These are phyloP conservation scores for Terana coerulea DNA, from an alignment of 768 basidiomycete genomes.

Conservation along the genomic window DNA sequence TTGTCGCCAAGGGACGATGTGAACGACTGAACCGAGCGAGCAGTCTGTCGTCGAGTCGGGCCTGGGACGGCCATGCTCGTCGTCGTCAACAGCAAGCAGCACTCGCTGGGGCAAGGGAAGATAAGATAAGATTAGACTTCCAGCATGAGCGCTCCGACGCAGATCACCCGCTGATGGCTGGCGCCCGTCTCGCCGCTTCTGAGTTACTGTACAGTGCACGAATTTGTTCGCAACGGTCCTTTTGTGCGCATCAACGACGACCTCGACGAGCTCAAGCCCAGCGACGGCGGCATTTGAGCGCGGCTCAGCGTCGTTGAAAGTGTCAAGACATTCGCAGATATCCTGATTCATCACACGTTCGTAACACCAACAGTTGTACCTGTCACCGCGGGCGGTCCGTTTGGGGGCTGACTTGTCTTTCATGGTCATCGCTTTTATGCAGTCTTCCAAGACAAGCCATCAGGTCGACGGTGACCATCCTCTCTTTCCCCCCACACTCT, in stretches of 20 bases:
- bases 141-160: not conserved
- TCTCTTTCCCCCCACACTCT: constrained; percentile 12
- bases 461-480: not conserved
- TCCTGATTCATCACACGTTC: not conserved
- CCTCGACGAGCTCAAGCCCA: no score
- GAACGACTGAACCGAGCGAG: constrained; percentile 24
- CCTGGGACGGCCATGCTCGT: constrained; percentile 19
- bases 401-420: constrained; percentile 1
- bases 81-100: constrained; percentile 13
- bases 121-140: constrained; percentile 3
- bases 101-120: not conserved
- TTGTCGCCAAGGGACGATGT: constrained; percentile 26
- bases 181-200: not conserved
- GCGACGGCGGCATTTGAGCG: no score
- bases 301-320: no score
- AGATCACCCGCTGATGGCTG: not conserved
- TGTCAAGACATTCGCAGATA: no score
- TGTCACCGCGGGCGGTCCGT: not conserved
- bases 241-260: no score
- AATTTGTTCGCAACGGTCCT: no score
- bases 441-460: not conserved
- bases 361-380: not conserved
- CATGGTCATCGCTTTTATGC: no score
- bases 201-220: no score
- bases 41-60: constrained; percentile 15